phyloP scores from a whole-genome alignment of 441 rosid species.

The Hypseocharis bilobata region DNA sequence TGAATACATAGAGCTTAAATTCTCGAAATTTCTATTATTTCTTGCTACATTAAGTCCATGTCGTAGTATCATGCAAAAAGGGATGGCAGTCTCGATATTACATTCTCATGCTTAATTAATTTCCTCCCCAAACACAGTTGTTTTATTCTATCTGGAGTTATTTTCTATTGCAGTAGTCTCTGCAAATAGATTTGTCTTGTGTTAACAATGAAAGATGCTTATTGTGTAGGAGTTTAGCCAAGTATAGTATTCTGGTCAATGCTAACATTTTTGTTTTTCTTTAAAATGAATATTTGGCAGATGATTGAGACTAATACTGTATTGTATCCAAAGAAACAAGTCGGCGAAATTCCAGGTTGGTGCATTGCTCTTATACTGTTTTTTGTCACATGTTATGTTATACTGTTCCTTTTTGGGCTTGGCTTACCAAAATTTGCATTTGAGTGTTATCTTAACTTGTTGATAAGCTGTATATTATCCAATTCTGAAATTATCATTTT shows the following conservation, averaged over 20 bases:
- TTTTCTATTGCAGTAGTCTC: no score
- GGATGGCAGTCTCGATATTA: not conserved
- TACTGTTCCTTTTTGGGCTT: conserved; percentile 3
- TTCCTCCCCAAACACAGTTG: no score
- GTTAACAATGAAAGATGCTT: not conserved
- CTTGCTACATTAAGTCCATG: no score
- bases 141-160: no score
- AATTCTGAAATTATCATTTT: not conserved
- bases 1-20: not conserved
- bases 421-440: not conserved
- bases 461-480: not conserved
- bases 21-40: not conserved
- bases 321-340: conserved; percentile 47
- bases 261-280: conserved; percentile 1
- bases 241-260: conserved; percentile 6
- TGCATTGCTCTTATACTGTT: conserved; percentile 10
- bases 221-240: not conserved
- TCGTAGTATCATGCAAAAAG: no score
- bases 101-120: no score
- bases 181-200: not conserved
- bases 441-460: not conserved
- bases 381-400: not conserved
- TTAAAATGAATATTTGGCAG: conserved; percentile 29
- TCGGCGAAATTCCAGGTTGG: conserved; percentile 69
- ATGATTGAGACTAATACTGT: conserved; percentile 36